Base-by-base conservation (phyloP, 495 filamentous ascomycete genomes). In the Extremus antarcticus region DNA sequence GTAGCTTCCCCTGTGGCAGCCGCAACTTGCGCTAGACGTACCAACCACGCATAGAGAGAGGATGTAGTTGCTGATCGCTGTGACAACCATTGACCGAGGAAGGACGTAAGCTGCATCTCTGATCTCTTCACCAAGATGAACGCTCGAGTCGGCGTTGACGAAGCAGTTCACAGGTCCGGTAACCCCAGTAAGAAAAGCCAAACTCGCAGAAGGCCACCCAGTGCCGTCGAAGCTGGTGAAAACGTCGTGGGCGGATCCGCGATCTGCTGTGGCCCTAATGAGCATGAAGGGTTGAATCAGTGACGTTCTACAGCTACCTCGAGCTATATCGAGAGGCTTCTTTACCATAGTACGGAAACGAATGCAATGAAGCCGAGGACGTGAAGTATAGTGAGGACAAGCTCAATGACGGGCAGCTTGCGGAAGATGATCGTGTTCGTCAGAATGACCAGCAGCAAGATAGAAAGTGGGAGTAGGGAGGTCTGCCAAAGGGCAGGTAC, bases 401-500 rank as follows among this genome's bases (percentile, higher is more conserved):
- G 39, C 41, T 58, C 50, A 11, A 58, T 15, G 17, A 54, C 16
- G n/a, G 55, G 55, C 21, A 58, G 55, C 40, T 58, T 54, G 11
- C 50, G 22, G 50, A 54, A 22, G 13, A 58, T 20, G 38, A 58
- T 17, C n/a, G 50, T 53, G 39, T 58, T 58, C 21, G 54, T 45
- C n/a, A 54, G 35, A 39, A 58, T 53, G 22, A 19, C 32, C 19
- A 47, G 2, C 11, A 43, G 4, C 20, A 32, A 19, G 21, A 53
- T n/a, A 16, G 21, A 38, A 22, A 58, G 46, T n/a, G 50, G 25
- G 43, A 58, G 40, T 2, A 58, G 55, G 29, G 19, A 53, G 35
- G 19, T 38, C n/a, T 58, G 55, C 50, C 38, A 58, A 11, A 3
- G 7, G 48, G 32, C 2, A 11, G 38, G n/a, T 15, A 17, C 43